A percentile compares a stretch with the other conserved stretches of the same genome.
Conservation (phyloP, 345 rosid species). For the Sisymbrium irio region DNA sequence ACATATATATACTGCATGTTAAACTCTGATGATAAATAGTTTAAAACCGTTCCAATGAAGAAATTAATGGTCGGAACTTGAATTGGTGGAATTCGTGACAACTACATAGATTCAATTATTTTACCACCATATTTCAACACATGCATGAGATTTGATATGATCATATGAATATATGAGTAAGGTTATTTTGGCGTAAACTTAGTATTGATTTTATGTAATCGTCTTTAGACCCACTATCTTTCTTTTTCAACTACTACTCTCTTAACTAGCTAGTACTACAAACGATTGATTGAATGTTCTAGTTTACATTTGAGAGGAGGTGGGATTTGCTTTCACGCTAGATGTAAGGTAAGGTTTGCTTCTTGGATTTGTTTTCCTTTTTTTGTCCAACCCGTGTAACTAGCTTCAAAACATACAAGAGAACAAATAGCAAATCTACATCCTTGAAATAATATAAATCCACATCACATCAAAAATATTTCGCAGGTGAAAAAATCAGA, state of each 20-base stretch:
- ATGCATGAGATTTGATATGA: too few relatives aligned
- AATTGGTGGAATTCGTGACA: too few relatives aligned
- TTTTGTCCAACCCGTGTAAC: background rate
- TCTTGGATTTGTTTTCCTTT: background rate
- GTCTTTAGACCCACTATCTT: background rate
- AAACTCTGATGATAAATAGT: too few relatives aligned
- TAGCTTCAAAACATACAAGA: background rate
- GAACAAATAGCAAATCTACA: background rate
- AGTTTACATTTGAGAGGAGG: background rate
- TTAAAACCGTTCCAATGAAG: too few relatives aligned
- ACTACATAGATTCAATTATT: too few relatives aligned
- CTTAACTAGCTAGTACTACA: background rate
- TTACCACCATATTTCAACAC: too few relatives aligned
- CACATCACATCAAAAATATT: background rate
- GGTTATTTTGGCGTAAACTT: too few relatives aligned
- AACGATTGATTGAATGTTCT: background rate
- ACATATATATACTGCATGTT: too few relatives aligned
- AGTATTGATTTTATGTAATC: too few relatives aligned
- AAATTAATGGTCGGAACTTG: too few relatives aligned
- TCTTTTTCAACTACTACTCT: background rate
- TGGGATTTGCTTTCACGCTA: conserved; percentile 3
- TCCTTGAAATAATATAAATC: background rate
- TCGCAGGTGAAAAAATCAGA: background rate
- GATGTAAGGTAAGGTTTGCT: background rate
- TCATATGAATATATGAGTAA: too few relatives aligned